Evolutionary conservation across 495 filamentous ascomycete species (phyloP), one percentile per base, ranked within the genome.

Genomic region (Aspergillus coremiiformis): DNA sequence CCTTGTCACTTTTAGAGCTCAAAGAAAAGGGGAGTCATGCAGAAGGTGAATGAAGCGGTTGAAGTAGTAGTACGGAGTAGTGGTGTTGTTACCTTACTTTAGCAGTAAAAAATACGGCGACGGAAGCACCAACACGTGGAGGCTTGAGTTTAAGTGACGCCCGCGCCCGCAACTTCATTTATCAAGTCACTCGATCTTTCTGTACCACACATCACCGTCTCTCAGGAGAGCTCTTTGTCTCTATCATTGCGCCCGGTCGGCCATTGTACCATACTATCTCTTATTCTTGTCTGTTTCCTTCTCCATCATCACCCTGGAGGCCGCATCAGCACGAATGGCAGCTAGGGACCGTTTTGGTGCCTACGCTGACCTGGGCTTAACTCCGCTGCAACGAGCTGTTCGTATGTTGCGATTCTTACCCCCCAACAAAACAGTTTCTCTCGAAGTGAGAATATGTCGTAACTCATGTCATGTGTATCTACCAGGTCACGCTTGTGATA

Each of bases 351-450:
- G 92, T 68, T 97, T 92, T 77, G 85, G 85, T 72, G 83, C 81
- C 64, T 85, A 85, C 71, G 84, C 81, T 65, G 84, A 87, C 59
- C 83, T 85, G 51, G 84, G 85, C 27, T 78, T 86, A 37, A 87
- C 94, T 43, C 88, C 87, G 62, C 80, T 98, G 42, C 90, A 94
- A 69, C 85, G 94, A 68, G 96, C 90, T 68, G 95, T 98, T 70
- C 85, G 84, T 87, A 76, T 50, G 61, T 53, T 35, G 8, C 30
- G n/a, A 39, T 3, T 35, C 12, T 35, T 3, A 10, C 24, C 24
- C 43, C 20, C 7, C 26, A 19, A 17, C 44, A 5, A 0, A 4
- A 12, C 26, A 5, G 5, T n/a, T 9, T 21, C 30, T 12, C n/a
- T 39, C 45, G 43, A 49, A 22, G 30, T n/a, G 7, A n/a, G 9